Percentiles rank a stretch among this genome's conserved stretches.
Evolutionary conservation across 2,329 filamentous ascomycete genomes (phyloP).

Genomic region (Cercospora berteroae): DNA sequence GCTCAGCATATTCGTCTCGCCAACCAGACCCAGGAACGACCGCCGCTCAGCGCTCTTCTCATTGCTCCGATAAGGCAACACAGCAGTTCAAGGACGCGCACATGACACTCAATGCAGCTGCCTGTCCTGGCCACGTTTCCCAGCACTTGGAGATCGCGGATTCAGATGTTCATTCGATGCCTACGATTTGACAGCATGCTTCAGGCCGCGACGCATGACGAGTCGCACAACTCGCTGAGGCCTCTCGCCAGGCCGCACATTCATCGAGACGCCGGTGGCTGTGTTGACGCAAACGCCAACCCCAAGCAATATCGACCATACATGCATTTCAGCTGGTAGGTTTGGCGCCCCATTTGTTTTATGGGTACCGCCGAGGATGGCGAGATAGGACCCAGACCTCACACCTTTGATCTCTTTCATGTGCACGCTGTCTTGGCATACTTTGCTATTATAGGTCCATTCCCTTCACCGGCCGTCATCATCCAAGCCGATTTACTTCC

Average conservation of each 20-base stretch:
- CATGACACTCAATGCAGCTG: neutral
- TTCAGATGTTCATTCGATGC: neutral
- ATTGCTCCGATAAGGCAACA: neutral
- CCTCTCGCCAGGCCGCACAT: neutral
- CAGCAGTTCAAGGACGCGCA: neutral
- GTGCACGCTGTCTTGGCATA: neutral
- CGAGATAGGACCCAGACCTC: neutral
- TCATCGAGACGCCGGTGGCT: neutral
- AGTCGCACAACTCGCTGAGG: neutral
- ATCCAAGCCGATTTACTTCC: neutral
- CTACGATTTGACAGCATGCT: neutral
- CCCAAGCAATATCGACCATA: neutral
- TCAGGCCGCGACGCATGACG: neutral
- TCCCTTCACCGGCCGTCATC: neutral
- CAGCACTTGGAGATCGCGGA: neutral
- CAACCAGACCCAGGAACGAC: neutral
- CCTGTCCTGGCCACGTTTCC: neutral
- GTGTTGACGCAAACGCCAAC: neutral
- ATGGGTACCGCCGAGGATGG: neutral
- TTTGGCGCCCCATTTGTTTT: neutral
- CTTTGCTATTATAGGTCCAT: neutral
- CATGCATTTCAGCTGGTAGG: neutral
- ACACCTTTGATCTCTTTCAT: neutral
- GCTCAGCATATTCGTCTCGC: neutral
- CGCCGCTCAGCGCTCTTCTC: neutral